phyloP scores from a whole-genome alignment of 2,329 filamentous ascomycete genomes.

The Colletotrichum gloeosporioides region DNA sequence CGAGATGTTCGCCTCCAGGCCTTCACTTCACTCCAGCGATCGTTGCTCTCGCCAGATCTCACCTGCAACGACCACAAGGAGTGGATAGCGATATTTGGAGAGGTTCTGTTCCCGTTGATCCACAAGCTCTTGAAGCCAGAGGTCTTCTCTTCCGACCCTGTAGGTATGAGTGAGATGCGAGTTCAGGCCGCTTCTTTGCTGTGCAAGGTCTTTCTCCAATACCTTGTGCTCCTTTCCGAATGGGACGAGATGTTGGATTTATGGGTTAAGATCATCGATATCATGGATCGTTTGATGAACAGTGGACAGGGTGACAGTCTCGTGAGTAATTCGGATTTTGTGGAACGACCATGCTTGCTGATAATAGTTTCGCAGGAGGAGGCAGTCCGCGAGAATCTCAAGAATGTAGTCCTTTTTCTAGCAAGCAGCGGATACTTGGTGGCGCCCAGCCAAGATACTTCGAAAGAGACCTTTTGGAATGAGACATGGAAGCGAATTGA shows the following conservation, averaged over 20 bases:
- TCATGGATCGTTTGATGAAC: slow-evolving; percentile 96
- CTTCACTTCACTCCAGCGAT: slow-evolving; percentile 83
- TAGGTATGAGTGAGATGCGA: slow-evolving; percentile 94
- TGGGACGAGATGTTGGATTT: slow-evolving; percentile 90
- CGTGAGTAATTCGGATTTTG: slow-evolving; percentile 55
- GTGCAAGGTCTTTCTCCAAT: slow-evolving; percentile 95
- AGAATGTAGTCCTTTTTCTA: slow-evolving; percentile 97
- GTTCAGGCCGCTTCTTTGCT: slow-evolving; percentile 90
- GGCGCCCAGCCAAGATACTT: slow-evolving; percentile 64
- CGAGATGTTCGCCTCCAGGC: slow-evolving; percentile 91
- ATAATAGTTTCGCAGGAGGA: slow-evolving; percentile 71
- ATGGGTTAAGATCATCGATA: slow-evolving; percentile 90
- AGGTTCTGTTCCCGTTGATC: slow-evolving; percentile 93
- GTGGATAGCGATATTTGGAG: slow-evolving; percentile 94
- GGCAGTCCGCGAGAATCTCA: slow-evolving; percentile 91
- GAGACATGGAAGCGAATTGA: slow-evolving; percentile 72
- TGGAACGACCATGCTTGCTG: neutral
- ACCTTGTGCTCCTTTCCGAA: slow-evolving; percentile 81
- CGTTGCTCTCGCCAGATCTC: slow-evolving; percentile 83
- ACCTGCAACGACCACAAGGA: slow-evolving; percentile 84
- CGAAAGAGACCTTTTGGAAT: slow-evolving; percentile 62
- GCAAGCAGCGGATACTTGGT: slow-evolving; percentile 85
- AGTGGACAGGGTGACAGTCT: slow-evolving; percentile 90
- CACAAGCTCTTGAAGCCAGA: slow-evolving; percentile 89
- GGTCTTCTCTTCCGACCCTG: slow-evolving; percentile 87